Percentiles rank a stretch among this genome's conserved stretches.
Conservation (phyloP, 2,329 filamentous ascomycete genomes). For the Mariannaea sp. region DNA sequence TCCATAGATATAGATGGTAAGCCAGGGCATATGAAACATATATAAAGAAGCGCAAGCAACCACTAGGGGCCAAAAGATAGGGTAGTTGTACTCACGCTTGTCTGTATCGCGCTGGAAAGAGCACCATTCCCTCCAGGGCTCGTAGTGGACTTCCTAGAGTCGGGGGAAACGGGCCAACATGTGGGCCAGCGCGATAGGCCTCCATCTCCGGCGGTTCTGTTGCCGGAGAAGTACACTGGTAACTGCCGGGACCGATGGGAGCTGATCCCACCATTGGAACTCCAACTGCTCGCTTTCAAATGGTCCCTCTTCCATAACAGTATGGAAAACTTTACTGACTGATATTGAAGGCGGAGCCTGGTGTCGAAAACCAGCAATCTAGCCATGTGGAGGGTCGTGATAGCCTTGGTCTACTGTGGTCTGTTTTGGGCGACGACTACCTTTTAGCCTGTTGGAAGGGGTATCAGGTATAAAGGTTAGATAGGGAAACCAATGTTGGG, state of each 20-base stretch:
- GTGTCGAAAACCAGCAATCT: not conserved
- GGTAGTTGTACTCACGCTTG: constrained; percentile 31
- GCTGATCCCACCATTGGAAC: constrained; percentile 35
- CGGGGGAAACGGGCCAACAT: constrained; percentile 44
- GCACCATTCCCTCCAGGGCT: constrained; percentile 43
- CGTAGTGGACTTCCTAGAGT: constrained; percentile 44
- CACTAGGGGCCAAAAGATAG: not conserved
- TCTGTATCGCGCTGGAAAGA: constrained; percentile 28
- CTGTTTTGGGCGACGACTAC: not conserved
- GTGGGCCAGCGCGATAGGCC: constrained; percentile 37
- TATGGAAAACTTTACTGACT: constrained; percentile 22
- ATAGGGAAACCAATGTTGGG: constrained; percentile 42
- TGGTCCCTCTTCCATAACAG: constrained; percentile 33
- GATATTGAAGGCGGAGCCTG: not conserved
- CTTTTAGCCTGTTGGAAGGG: not conserved
- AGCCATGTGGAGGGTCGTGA: not conserved
- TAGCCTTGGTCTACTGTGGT: not conserved
- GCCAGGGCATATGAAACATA: not conserved
- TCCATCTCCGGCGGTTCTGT: constrained; percentile 44
- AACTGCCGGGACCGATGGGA: constrained; percentile 39
- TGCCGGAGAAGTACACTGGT: constrained; percentile 42
- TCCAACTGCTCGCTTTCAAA: constrained; percentile 30
- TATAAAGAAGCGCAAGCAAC: not conserved
- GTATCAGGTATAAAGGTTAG: constrained; percentile 24
- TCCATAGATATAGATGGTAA: not conserved